Evolutionary conservation across 345 rosid genomes (phyloP), one percentile per base, ranked within the genome.

Genomic region (Ailanthus altissimus): DNA sequence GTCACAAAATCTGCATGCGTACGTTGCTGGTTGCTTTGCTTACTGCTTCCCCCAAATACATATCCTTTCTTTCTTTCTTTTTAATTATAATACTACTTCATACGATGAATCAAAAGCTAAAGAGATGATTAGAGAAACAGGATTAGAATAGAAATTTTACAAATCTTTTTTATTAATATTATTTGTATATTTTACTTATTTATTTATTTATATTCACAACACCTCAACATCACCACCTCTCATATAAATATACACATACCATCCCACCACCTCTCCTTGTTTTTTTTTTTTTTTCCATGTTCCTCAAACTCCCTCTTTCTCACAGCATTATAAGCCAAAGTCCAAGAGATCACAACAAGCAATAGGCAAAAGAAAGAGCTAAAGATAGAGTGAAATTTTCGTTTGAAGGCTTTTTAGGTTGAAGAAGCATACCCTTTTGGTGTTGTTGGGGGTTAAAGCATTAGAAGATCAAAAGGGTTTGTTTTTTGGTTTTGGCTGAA

Each of bases 1-100:
- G 92, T 90, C 95, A 90, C 91, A 89, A 87, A 89, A 89, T 89
- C 89, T 90, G 95, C 97, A 91, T 91, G 97, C 80, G 86, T 88
- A 88, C 95, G 90, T 88, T 85, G 88, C 81, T 88, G 82, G 88
- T 82, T 88, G 82, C 70, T 68, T 74, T 59, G 74, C 86, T 80
- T 82, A 72, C 81, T 81, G 64, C 84, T 58, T 83, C 73, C 83
- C 78, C 42, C 2, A 56, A 25, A 64, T 23, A 40, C 46, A 45
- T n/a, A 78, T 65, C 46, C 50, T 61, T 73, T 32, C 3, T 32
- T n/a, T n/a, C 56, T 70, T 71, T 79, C 51, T 75, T 6, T 69
- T 65, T 65, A 40, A 40, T 49, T n/a, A n/a, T n/a, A n/a, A n/a
- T n/a, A n/a, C n/a, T n/a, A n/a, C n/a, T n/a, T n/a, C n/a, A n/a